phyloP scores from a whole-genome alignment of 306 rosid genomes.

The Cucumis hystrix region DNA sequence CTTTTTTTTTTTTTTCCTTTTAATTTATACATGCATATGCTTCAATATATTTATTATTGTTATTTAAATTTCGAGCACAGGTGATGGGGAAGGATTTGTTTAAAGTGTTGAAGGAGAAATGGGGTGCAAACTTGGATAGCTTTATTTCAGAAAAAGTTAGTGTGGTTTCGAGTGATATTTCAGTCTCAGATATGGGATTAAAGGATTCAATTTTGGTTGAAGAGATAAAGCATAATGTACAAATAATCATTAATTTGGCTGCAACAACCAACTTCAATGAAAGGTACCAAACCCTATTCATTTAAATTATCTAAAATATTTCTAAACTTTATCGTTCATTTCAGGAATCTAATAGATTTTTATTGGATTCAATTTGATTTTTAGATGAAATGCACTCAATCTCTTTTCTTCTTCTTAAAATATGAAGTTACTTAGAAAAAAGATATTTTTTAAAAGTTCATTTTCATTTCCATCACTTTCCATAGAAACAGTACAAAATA shows the following conservation, averaged over 20 bases:
- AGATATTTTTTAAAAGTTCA: too few species aligned
- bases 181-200: constrained; percentile 34
- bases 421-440: too few species aligned
- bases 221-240: constrained; percentile 28
- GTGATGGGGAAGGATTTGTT: constrained; percentile 58
- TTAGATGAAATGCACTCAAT: too few species aligned
- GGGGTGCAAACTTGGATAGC: constrained; percentile 30
- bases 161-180: constrained; percentile 53
- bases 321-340: background rate
- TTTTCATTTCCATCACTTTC: too few species aligned
- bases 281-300: constrained; percentile 22
- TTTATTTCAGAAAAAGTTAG: constrained; percentile 36
- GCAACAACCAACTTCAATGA: constrained; percentile 72
- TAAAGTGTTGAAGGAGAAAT: constrained; percentile 32
- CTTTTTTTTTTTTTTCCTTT: too few species aligned
- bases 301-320: too few species aligned
- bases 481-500: too few species aligned
- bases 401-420: too few species aligned
- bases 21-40: too few species aligned
- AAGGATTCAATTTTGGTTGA: constrained; percentile 29
- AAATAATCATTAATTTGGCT: constrained; percentile 57
- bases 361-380: too few species aligned
- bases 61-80: constrained; percentile 7
- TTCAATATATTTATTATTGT: too few species aligned
- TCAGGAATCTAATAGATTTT: too few species aligned